Percentiles rank a stretch among this genome's conserved stretches.
Conservation (phyloP, 768 basidiomycete genomes). For the Trametes cubensis region DNA sequence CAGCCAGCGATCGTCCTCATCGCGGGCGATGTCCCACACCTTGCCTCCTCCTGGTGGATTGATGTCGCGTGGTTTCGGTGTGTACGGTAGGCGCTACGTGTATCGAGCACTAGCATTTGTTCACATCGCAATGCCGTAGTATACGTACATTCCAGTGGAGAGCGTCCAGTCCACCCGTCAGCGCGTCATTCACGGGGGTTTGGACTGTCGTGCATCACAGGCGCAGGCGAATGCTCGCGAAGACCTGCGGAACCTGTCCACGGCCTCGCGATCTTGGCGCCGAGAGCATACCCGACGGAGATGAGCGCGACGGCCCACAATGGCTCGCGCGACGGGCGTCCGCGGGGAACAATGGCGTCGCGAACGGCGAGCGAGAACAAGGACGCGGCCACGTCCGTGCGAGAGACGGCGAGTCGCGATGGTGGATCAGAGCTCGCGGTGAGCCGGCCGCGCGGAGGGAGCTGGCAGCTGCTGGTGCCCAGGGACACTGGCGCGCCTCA, state of each 20-base stretch:
- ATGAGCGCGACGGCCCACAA: neutral
- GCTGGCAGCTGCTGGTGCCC: constrained; percentile 2
- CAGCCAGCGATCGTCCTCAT: constrained; percentile 10
- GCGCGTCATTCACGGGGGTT: no score
- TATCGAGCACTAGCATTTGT: no score
- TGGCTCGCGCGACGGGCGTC: neutral
- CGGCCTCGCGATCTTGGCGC: neutral
- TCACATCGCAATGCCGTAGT: no score
- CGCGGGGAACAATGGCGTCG: neutral
- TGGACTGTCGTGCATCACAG: no score
- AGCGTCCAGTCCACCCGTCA: neutral
- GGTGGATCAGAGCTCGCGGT: constrained; percentile 2
- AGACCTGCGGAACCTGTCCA: neutral
- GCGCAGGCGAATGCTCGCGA: neutral
- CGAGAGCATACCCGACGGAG: neutral
- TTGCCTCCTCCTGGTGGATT: constrained; percentile 16
- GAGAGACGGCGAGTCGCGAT: no score
- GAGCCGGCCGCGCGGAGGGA: neutral
- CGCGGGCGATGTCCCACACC: constrained; percentile 1
- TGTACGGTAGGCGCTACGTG: constrained; percentile 4
- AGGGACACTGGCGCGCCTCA: constrained; percentile 29
- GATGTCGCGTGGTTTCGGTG: constrained; percentile 32
- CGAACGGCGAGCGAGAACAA: neutral
- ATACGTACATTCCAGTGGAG: neutral
- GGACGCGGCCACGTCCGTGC: neutral